These are phyloP conservation scores for Flaveria floridana DNA, from an alignment of 140 eudicot species.

Conservation along the genomic window DNA sequence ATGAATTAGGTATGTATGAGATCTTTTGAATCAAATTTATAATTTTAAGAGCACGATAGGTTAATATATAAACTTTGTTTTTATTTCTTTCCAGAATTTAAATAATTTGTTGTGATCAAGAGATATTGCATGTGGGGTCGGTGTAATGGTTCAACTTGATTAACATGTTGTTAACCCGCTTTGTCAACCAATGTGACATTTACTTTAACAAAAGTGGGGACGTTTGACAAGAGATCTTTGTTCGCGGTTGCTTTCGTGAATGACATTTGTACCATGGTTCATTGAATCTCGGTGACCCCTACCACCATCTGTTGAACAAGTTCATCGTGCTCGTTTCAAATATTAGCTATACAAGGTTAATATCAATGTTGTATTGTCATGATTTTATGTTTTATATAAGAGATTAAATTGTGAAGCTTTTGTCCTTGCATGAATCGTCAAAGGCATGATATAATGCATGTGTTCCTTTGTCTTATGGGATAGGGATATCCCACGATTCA, in stretches of 20 bases:
- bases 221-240: slow-evolving; percentile 8
- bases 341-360: background rate
- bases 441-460: slow-evolving; percentile 25
- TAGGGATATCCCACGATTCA: slow-evolving; percentile 36
- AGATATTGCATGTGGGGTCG: slow-evolving; percentile 16
- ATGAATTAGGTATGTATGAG: background rate
- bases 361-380: background rate
- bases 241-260: slow-evolving; percentile 23
- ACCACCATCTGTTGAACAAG: background rate
- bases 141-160: slow-evolving; percentile 7
- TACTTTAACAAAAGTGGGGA: background rate
- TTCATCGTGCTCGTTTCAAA: background rate
- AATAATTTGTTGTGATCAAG: slow-evolving; percentile 8
- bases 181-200: slow-evolving; percentile 28
- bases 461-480: slow-evolving; percentile 33
- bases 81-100: background rate
- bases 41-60: background rate
- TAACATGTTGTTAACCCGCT: background rate
- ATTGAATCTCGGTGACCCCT: slow-evolving; percentile 8
- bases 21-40: background rate
- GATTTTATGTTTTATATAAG: slow-evolving; percentile 13
- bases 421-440: slow-evolving; percentile 8
- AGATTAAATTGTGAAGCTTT: background rate
- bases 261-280: background rate
- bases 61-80: background rate